Base-by-base conservation (phyloP, 345 rosid species). In the Linum trigynum region DNA sequence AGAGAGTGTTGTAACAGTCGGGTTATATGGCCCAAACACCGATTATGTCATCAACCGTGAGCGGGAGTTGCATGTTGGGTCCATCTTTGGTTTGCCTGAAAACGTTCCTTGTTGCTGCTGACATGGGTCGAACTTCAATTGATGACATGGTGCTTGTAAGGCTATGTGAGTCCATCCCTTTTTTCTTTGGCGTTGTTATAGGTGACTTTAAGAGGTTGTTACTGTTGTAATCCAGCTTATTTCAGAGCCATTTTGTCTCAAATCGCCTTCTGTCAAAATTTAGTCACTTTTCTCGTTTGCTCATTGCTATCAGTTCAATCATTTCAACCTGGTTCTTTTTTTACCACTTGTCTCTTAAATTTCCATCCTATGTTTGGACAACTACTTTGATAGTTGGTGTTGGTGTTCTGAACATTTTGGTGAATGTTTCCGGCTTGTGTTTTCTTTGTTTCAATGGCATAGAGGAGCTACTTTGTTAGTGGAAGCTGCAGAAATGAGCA, bases 11-110 rank as follows among this genome's bases (percentile, higher is more conserved):
- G 76, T 90, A 23, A 88, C 97, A 0, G 95, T 94, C 50, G 78
- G 99, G 74, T 75, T 94, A 12, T 90, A 83, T 62, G 97, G 99
- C n/a, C 96, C 99, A 40, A 88, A 86, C 78, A 94, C 99, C 0
- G 96, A 94, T 64, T 83, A 80, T 80, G 95, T 94, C 67, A 90
- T 90, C 66, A 80, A 94, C 66, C 83, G 97, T 0, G 79, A 84
- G 69, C 76, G 96, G 57, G 97, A 94, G 68, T 68, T 86, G 64
- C 82, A 79, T 81, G 96, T 94, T 70, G 32, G 69, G 50, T 65
- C 12, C 9, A 35, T 70, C 38, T 9, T 36, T 5, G 10, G 57
- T 14, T 69, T 48, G 32, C 38, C 37, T 42, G n/a, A 39, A 5
- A 11, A 59, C 50, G 35, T 51, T 59, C 17, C 12, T 17, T 3